A percentile compares a stretch with the other conserved stretches of the same genome.
These are phyloP conservation scores for Colletotrichum liaoningense DNA, from an alignment of 2,329 filamentous ascomycete species.

Conservation along the genomic window DNA sequence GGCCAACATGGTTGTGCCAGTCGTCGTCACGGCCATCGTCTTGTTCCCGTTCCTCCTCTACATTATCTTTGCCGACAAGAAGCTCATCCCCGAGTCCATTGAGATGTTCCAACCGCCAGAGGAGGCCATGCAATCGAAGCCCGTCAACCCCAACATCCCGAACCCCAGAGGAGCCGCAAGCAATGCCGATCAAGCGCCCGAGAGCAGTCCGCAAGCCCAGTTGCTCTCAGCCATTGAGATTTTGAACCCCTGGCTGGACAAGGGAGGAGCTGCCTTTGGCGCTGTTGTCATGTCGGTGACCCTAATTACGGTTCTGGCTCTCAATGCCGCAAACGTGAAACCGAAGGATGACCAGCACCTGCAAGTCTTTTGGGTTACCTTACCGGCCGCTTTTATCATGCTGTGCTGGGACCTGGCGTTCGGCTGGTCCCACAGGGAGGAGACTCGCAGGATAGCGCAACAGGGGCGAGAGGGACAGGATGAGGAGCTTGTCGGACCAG, in stretches of 20 bases:
- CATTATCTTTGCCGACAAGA: slow-evolving; percentile 73
- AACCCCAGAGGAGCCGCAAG: slow-evolving; percentile 66
- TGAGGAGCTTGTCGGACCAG: background rate
- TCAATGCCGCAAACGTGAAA: slow-evolving; percentile 70
- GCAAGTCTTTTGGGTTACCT: slow-evolving; percentile 75
- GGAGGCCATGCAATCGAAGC: slow-evolving; percentile 63
- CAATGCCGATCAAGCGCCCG: slow-evolving; percentile 60
- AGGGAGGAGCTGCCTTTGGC: slow-evolving; percentile 72
- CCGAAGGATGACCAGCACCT: slow-evolving; percentile 52
- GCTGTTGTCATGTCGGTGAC: slow-evolving; percentile 75
- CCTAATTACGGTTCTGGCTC: slow-evolving; percentile 71
- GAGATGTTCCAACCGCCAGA: slow-evolving; percentile 75
- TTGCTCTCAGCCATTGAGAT: slow-evolving; percentile 60
- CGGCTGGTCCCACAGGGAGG: slow-evolving; percentile 72
- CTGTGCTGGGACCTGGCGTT: slow-evolving; percentile 74
- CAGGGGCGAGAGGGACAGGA: slow-evolving; percentile 55
- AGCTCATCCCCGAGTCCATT: slow-evolving; percentile 73
- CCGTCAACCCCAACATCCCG: slow-evolving; percentile 80
- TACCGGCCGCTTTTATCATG: slow-evolving; percentile 76
- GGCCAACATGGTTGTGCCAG: slow-evolving; percentile 81
- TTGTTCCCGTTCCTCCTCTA: slow-evolving; percentile 78
- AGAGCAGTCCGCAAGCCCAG: slow-evolving; percentile 12
- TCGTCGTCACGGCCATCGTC: slow-evolving; percentile 74
- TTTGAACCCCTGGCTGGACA: slow-evolving; percentile 80
- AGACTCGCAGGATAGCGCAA: slow-evolving; percentile 71